Percentiles rank a stretch among this genome's conserved stretches.
Evolutionary conservation across 148 eudicot species (phyloP).

Genomic region (Vaccinium corymbosum): DNA sequence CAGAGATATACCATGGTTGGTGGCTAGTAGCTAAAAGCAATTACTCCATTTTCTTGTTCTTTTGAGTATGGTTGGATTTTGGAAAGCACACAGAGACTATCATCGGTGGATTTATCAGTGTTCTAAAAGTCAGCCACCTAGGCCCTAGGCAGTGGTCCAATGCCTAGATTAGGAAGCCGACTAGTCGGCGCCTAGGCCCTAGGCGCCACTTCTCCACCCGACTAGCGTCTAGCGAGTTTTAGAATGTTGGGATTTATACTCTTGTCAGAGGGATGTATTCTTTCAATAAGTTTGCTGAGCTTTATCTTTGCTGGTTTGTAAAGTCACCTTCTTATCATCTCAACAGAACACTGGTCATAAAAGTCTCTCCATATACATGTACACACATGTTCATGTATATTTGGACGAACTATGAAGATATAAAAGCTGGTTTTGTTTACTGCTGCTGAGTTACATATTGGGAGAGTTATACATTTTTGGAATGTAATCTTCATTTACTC

Average conservation of each 20-base stretch:
- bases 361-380: not conserved
- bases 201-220: too few species aligned
- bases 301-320: slow-evolving; percentile 4
- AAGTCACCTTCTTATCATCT: not conserved
- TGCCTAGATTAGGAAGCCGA: too few species aligned
- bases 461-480: not conserved
- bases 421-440: not conserved
- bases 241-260: too few species aligned
- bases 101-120: not conserved
- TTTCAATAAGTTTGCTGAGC: not conserved
- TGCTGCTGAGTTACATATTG: not conserved
- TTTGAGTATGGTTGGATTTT: not conserved
- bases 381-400: not conserved
- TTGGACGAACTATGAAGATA: not conserved
- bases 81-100: not conserved
- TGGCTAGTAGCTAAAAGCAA: not conserved
- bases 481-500: not conserved
- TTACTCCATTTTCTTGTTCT: not conserved
- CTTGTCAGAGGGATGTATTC: not conserved
- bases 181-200: too few species aligned
- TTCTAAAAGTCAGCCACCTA: too few species aligned
- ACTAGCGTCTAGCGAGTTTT: too few species aligned
- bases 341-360: not conserved
- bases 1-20: not conserved
- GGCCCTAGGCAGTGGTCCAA: too few species aligned